Evolutionary conservation across 306 rosid species (phyloP), one percentile per base, ranked within the genome.

Genomic region (Prunus fruticosa): DNA sequence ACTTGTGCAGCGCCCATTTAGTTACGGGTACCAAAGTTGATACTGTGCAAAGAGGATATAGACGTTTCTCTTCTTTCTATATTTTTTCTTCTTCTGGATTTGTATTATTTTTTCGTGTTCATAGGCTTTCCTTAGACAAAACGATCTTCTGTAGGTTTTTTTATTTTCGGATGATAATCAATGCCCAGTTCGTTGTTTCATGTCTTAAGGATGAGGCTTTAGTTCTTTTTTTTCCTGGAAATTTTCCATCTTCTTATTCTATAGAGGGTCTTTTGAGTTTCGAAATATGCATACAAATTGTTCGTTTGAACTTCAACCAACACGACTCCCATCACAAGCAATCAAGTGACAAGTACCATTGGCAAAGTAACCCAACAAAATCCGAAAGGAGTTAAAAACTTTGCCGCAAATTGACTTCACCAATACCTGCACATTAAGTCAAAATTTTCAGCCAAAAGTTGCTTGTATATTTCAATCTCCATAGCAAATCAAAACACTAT

Each of bases 1-100:
- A 86, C 90, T 52, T 87, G 90, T 79, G 60, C 90, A 46, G 90
- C 88, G 11, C 90, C 84, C 50, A 87, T 87, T 22, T 84, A 80
- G 78, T 52, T 14, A 18, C 16, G 63, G 4, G 27, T 1, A 19
- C 52, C 22, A 27, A 32, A 14, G 65, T 30, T 46, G 28, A 56
- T 30, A 71, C 49, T 47, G 75, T 78, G 71, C 69, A 78, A 38
- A 78, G 60, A 64, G 8, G 71, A 78, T 63, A 19, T 13, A 71
- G 73, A 22, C 32, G 12, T 27, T 19, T 32, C 52, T 15, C 1
- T 30, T 64, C 11, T 62, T 10, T 1, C 18, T 3, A 19, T 28
- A 38, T 34, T 25, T 8, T 28, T 49, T 1, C 2, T 43, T 43
- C 10, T 19, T 53, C 30, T 67, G 30, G 32, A n/a, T 77, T 45